phyloP scores from a whole-genome alignment of 2,329 filamentous ascomycete genomes.

The Botrytis medusae region DNA sequence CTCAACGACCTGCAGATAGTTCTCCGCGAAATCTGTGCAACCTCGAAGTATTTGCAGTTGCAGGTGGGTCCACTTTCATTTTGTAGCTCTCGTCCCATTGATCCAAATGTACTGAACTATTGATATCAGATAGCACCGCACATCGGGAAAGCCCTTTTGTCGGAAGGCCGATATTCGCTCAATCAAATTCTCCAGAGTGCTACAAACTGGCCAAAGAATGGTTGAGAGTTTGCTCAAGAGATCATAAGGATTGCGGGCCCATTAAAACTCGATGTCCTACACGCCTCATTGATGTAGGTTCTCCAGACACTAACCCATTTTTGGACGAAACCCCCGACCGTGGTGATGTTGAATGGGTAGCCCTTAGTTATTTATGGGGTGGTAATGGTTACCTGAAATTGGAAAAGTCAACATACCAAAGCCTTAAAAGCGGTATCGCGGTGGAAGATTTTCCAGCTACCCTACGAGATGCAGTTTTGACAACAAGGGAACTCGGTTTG shows the following conservation, averaged over 20 bases:
- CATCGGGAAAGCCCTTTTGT: slow-evolving; percentile 7
- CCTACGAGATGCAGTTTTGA: slow-evolving; percentile 11
- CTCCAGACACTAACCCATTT: neutral
- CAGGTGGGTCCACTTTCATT: neutral
- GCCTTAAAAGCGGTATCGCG: slow-evolving; percentile 4
- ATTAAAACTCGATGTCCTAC: slow-evolving; percentile 17
- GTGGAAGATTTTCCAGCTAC: slow-evolving; percentile 14
- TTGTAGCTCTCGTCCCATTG: neutral
- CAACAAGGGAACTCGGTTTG: slow-evolving; percentile 3
- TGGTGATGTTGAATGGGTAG: slow-evolving; percentile 4
- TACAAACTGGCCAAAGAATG: slow-evolving; percentile 19
- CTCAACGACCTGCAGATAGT: slow-evolving; percentile 15
- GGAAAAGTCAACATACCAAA: slow-evolving; percentile 8
- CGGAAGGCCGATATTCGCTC: slow-evolving; percentile 15
- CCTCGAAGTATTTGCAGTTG: slow-evolving; percentile 7
- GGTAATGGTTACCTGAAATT: slow-evolving; percentile 12
- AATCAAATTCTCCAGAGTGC: slow-evolving; percentile 11
- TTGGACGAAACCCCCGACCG: slow-evolving; percentile 10
- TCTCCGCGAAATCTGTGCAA: slow-evolving; percentile 16
- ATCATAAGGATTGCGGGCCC: slow-evolving; percentile 15
- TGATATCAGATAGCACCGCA: neutral
- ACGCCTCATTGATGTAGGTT: slow-evolving; percentile 19
- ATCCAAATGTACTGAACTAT: neutral
- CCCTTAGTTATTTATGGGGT: slow-evolving; percentile 21
- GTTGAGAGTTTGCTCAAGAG: slow-evolving; percentile 13